These are phyloP conservation scores for Suhomyces bribrorum DNA, from an alignment of 1,139 yeast genomes.

Conservation along the genomic window DNA sequence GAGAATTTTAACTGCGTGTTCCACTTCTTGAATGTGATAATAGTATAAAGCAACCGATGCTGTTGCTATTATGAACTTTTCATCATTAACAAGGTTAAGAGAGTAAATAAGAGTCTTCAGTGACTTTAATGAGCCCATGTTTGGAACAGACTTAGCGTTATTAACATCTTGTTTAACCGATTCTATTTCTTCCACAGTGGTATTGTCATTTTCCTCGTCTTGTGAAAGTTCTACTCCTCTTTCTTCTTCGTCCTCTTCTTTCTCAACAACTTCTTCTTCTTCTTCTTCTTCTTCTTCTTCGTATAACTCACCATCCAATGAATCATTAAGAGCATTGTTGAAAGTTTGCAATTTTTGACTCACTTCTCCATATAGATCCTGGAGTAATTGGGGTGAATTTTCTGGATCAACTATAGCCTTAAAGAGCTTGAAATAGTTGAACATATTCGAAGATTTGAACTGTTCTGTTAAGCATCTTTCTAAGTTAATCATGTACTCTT, in stretches of 20 bases:
- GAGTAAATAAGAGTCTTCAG: conserved; percentile 31
- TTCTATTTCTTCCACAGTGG: background rate
- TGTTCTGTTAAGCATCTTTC: conserved; percentile 18
- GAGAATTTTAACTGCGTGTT: conserved; percentile 26
- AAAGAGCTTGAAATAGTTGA: conserved; percentile 30
- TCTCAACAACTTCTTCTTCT: conserved; percentile 23
- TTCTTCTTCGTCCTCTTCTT: conserved; percentile 24
- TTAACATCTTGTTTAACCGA: background rate
- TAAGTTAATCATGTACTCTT: conserved; percentile 27
- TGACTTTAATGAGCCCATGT: conserved; percentile 6
- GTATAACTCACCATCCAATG: conserved; percentile 30
- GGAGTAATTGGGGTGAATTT: conserved; percentile 24
- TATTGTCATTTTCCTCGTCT: conserved; percentile 4
- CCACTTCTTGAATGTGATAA: conserved; percentile 20
- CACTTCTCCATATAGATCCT: conserved; percentile 18
- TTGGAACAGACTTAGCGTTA: background rate
- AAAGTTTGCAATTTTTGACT: conserved; percentile 22
- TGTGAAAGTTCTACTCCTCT: conserved; percentile 15
- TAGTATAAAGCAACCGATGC: conserved; percentile 31
- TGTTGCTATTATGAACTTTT: conserved; percentile 36
- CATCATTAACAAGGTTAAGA: conserved; percentile 37
- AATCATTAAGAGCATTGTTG: conserved; percentile 25
- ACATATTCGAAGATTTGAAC: conserved; percentile 15
- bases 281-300: conserved; percentile 37
- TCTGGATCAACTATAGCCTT: conserved; percentile 32